Percentiles rank a stretch among this genome's conserved stretches.
Evolutionary conservation across 2,329 filamentous ascomycete genomes (phyloP).

Genomic region (Botrytis sinoallii): DNA sequence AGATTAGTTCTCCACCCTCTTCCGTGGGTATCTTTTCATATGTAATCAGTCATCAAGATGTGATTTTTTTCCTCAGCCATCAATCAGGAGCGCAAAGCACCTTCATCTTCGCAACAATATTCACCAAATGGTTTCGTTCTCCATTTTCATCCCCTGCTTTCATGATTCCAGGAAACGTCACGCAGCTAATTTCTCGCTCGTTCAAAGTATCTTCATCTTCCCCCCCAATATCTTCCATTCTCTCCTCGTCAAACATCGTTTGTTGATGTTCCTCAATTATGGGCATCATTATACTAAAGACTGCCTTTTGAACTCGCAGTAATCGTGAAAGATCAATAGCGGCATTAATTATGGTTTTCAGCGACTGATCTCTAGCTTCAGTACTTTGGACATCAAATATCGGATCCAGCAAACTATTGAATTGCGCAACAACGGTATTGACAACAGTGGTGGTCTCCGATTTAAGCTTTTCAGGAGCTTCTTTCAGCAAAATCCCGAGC

Average conservation of each 20-base stretch:
- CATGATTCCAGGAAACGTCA: constrained; percentile 61
- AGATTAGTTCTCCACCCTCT: background rate
- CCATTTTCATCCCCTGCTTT: constrained; percentile 66
- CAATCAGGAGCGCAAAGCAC: constrained; percentile 51
- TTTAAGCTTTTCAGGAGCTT: constrained; percentile 47
- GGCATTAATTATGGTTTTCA: constrained; percentile 51
- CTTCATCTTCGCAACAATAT: constrained; percentile 63
- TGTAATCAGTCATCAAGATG: background rate
- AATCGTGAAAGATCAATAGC: constrained; percentile 56
- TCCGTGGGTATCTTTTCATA: background rate
- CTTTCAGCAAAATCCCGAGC: constrained; percentile 55
- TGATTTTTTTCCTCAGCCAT: background rate
- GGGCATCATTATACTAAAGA: constrained; percentile 56
- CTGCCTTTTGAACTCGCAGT: constrained; percentile 57
- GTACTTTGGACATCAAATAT: constrained; percentile 40
- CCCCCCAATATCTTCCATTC: constrained; percentile 65
- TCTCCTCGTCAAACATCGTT: constrained; percentile 53
- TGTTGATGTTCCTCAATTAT: constrained; percentile 49
- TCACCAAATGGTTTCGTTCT: constrained; percentile 56
- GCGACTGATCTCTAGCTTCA: constrained; percentile 49
- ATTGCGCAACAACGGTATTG: constrained; percentile 45
- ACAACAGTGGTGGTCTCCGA: constrained; percentile 45
- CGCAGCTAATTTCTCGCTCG: constrained; percentile 55
- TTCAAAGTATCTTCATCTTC: constrained; percentile 55
- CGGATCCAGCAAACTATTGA: constrained; percentile 50